Base-by-base conservation (phyloP, 257 asterid genomes). In the Coffea canephora region DNA sequence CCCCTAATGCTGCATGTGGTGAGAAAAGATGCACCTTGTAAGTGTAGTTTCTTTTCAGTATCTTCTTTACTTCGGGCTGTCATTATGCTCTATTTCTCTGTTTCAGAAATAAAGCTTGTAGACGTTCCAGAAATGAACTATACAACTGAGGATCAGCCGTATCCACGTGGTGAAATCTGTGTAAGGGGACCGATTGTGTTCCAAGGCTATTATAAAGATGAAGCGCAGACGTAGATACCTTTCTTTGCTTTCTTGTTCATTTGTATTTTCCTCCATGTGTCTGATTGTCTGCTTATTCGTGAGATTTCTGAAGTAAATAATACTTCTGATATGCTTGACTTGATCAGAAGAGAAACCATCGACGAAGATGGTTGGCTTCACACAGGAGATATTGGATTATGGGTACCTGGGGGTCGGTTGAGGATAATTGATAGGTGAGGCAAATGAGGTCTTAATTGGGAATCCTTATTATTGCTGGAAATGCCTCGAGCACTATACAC, bases 1-100 rank as follows among this genome's bases (percentile, higher is more conserved):
- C 97, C 79, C 99, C 99, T 36, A 93, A 87, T 80, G 89, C 99
- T 72, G 96, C 99, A 16, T 95, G 99, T 82, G 99, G 99, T 95
- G 78, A 88, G 94, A 77, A 55, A 21, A 73, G 3, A 73, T 65
- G 50, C 15, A 10, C 39, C 48, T n/a, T 50, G 25, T 59, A 39
- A 12, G 41, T 52, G 50, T 55, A 16, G n/a, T 27, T 23, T 36
- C 31, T n/a, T n/a, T 64, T 3, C 39, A 13, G 3, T 69, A 67
- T 34, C n/a, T 71, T 39, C 62, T 76, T 6, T 23, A 12, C 41
- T 27, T 64, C 1, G 36, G 66, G 25, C 15, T 71, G 23, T 31
- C 0, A 27, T 71, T 57, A 48, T 54, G 25, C 50, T 55, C 41
- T 45, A 5, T 68, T 34, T 66, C 18, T 13, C 45, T 31, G 21